Percentiles rank a stretch among this genome's conserved stretches.
Evolutionary conservation across 1,139 yeast species (phyloP).

Genomic region (Scheffersomyces illinoinensis): DNA sequence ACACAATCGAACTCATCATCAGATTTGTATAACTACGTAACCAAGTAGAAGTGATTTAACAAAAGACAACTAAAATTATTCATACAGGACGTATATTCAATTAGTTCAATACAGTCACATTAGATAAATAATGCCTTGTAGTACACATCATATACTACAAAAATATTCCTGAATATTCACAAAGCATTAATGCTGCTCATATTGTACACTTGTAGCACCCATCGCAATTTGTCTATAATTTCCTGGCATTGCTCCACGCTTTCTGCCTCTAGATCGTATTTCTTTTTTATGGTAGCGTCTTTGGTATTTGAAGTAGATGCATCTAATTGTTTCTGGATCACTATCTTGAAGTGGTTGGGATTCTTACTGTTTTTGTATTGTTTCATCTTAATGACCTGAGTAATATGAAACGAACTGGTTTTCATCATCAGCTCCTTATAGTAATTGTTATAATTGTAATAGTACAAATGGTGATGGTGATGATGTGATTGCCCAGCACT

Average conservation of each 20-base stretch:
- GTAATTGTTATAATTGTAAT: conserved; percentile 51
- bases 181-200: conserved; percentile 18
- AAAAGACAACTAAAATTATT: not conserved
- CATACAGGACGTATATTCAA: not conserved
- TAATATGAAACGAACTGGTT: conserved; percentile 84
- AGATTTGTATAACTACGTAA: not conserved
- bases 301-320: conserved; percentile 42
- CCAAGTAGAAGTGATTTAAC: no score
- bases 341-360: conserved; percentile 79
- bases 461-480: conserved; percentile 47
- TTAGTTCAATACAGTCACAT: not conserved
- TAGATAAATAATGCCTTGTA: not conserved
- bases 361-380: conserved; percentile 66
- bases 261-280: conserved; percentile 84
- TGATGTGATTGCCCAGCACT: conserved; percentile 19
- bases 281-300: conserved; percentile 48
- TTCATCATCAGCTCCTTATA: conserved; percentile 55
- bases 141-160: not conserved
- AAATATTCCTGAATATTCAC: not conserved
- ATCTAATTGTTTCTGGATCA: conserved; percentile 61
- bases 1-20: no score
- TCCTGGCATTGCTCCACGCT: conserved; percentile 65
- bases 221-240: conserved; percentile 66
- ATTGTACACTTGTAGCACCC: conserved; percentile 52
- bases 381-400: conserved; percentile 74